Evolutionary conservation across 2,329 filamentous ascomycete genomes (phyloP), one percentile per base, ranked within the genome.

Genomic region (Colletotrichum plurivorum): DNA sequence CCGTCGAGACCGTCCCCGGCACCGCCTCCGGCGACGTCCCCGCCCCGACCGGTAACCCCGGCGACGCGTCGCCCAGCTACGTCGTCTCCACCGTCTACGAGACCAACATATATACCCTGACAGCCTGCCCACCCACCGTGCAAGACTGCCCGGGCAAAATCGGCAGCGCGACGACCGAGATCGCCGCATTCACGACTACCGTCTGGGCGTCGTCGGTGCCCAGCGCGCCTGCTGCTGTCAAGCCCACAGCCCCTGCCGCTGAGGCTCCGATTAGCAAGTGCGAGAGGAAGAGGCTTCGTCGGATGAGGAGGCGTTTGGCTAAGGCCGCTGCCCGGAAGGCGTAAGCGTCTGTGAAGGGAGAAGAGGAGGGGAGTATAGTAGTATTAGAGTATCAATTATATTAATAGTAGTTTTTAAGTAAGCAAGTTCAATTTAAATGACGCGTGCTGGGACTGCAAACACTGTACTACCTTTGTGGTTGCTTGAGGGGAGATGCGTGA

Each of bases 131-230:
- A 7, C 52, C 70, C n/a, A 49, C 62, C 12, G 62, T 69, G 12
- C 39, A 66, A 27, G 62, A 60, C 61, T 69, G 66, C 66, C 54
- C 54, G 9, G 54, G 5, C 31, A 49, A 9, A 22, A 8, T 49
- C n/a, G 45, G 56, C 25, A 56, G 49, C n/a, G 25, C 78, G 43
- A 81, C 78, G 64, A 83, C 80, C 63, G 76, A 80, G 76, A 78
- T 78, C 71, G 62, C 79, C 62, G 75, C 77, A 61, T 71, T 80
- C 74, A 80, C 80, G 65, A 82, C 79, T 77, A 82, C 79, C 57
- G 66, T 82, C 75, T 80, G 81, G 16, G 6, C 16, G 25, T 25
- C 4, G 18, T 25, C 22, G 22, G 22, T 5, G 22, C 22, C 22
- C 22, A 31, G 25, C 56, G 25, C 43, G 7, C 41, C 41, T 2